Percentiles rank a stretch among this genome's conserved stretches.
phyloP scores from a whole-genome alignment of 768 basidiomycete species.

The Trametes cingulata region DNA sequence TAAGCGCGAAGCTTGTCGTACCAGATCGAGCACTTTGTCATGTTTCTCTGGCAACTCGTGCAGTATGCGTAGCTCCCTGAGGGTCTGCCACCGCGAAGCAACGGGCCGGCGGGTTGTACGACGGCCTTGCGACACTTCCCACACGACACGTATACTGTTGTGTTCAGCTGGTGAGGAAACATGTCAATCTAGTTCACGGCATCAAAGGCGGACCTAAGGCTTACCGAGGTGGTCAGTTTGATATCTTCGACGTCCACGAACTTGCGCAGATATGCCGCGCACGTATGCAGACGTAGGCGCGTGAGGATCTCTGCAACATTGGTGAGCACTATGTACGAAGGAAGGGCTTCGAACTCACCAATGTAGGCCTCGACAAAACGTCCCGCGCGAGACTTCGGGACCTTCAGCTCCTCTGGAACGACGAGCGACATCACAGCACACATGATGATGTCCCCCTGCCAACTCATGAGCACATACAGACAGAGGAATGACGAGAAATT shows the following conservation, averaged over 20 bases:
- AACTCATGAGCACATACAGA: not conserved
- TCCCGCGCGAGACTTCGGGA: constrained; percentile 44
- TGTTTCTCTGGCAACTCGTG: constrained; percentile 48
- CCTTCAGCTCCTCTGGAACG: constrained; percentile 55
- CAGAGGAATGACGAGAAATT: not conserved
- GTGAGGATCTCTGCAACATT: constrained; percentile 55
- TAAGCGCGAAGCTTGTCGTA: constrained; percentile 34
- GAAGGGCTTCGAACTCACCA: constrained; percentile 44
- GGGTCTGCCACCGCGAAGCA: constrained; percentile 28
- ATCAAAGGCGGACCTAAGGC: constrained; percentile 12
- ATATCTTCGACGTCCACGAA: constrained; percentile 53
- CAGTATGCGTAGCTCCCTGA: constrained; percentile 58
- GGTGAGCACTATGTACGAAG: not conserved
- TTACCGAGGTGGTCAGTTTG: constrained; percentile 53
- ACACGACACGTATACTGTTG: constrained; percentile 69
- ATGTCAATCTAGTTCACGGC: not conserved
- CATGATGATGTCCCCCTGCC: constrained; percentile 78
- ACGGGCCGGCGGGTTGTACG: constrained; percentile 27
- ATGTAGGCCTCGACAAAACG: constrained; percentile 73
- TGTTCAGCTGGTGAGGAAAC: constrained; percentile 61
- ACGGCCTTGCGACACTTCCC: constrained; percentile 69
- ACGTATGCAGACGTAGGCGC: constrained; percentile 60
- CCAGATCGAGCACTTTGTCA: constrained; percentile 72
- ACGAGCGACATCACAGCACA: constrained; percentile 72
- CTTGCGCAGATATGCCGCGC: constrained; percentile 78